These are phyloP conservation scores for Saitozyma sp. DNA, from an alignment of 768 basidiomycete genomes.

Conservation along the genomic window DNA sequence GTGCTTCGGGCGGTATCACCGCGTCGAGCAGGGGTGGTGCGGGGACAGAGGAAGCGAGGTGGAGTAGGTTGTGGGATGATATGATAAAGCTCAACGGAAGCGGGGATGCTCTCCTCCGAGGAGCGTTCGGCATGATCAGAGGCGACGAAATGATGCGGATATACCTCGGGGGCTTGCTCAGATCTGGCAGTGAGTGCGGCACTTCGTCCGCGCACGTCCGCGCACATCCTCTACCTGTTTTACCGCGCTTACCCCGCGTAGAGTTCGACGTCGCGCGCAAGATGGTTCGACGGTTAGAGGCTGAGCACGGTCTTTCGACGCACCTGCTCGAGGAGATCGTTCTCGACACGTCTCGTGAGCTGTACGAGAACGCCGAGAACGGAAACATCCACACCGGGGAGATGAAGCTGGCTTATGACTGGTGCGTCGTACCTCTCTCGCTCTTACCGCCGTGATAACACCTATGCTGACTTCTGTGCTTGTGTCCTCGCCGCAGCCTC, in stretches of 20 bases:
- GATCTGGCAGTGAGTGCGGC: slow-evolving; percentile 76
- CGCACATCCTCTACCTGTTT: too few species aligned
- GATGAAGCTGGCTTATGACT: slow-evolving; percentile 96
- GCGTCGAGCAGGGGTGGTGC: slow-evolving; percentile 41
- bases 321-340: slow-evolving; percentile 72
- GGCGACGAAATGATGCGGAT: slow-evolving; percentile 72
- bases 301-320: slow-evolving; percentile 58
- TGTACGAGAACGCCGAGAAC: slow-evolving; percentile 90
- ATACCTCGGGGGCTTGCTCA: slow-evolving; percentile 81
- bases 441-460: slow-evolving; percentile 3
- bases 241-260: slow-evolving; percentile 5
- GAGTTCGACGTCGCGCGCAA: slow-evolving; percentile 57
- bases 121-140: slow-evolving; percentile 77
- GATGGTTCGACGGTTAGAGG: slow-evolving; percentile 60
- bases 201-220: too few species aligned
- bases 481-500: slow-evolving; percentile 59
- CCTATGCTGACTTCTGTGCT: not conserved
- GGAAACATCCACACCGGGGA: slow-evolving; percentile 91
- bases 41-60: slow-evolving; percentile 63
- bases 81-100: slow-evolving; percentile 74
- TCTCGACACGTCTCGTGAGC: slow-evolving; percentile 75
- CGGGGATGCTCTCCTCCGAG: slow-evolving; percentile 65
- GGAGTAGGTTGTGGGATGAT: slow-evolving; percentile 84
- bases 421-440: slow-evolving; percentile 58
- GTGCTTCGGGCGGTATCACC: not conserved